Evolutionary conservation across 306 rosid species (phyloP), one percentile per base, ranked within the genome.

Genomic region (Cicer cuneatum): DNA sequence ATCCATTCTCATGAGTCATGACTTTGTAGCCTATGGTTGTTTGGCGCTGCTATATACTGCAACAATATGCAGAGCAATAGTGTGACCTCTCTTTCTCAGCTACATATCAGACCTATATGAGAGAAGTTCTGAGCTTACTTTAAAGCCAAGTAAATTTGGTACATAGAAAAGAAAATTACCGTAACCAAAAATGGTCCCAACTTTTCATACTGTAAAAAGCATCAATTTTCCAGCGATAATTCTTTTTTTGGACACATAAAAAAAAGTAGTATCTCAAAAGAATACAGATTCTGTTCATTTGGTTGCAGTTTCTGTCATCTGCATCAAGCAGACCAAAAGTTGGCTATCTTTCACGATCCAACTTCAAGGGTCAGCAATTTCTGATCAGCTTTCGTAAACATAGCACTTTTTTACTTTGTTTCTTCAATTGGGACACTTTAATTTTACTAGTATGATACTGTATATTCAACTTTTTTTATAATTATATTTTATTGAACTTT

Each of bases 61-160:
- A 59, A 41, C 16, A 73, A 37, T 35, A 61, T 16, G 61, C 29
- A 45, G 24, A 29, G 7, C 37, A 29, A 29, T 29, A 29, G 35
- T 29, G 35, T 29, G 35, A 29, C 39, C 69, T 58, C 11, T 60
- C n/a, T 59, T 16, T 35, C 69, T 60, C 40, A 73, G 70, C 39
- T 60, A 73, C 69, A 18, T 8, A 33, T 73, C 39, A 60, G 61
- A 73, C 60, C 70, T 73, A 59, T 35, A 21, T 35, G 21, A 59
- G 18, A 40, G 19, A 73, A 33, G 49, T 45, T 45, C 29, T 72
- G 67, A 37, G 8, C 66, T 33, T 59, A 33, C 66, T 59, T 59
- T 18, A 3, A 59, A 59, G 43, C 78, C 60, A 73, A 61, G 61
- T 66, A 66, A 73, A 73, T 51, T 5, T 58, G 15, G 53, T 62